Percentiles rank a stretch among this genome's conserved stretches.
Evolutionary conservation across 495 filamentous ascomycete species (phyloP).

Genomic region (Penicillium lividum): DNA sequence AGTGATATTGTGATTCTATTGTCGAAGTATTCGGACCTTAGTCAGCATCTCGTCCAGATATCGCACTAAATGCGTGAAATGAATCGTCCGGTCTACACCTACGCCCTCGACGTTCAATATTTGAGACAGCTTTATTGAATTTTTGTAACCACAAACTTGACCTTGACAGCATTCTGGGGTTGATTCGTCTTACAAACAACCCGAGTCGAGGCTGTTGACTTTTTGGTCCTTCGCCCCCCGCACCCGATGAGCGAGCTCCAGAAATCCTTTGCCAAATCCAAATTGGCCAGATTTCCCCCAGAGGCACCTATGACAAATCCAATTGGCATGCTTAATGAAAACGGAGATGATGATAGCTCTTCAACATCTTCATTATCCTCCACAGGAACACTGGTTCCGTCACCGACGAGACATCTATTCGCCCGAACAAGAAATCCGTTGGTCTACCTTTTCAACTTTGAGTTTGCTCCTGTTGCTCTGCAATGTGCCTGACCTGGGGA

Average conservation of each 20-base stretch:
- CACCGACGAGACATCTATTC: slow-evolving; percentile 71
- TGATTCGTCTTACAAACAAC: not conserved
- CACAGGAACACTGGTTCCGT: slow-evolving; percentile 84
- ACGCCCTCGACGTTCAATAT: not conserved
- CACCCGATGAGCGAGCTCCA: slow-evolving; percentile 80
- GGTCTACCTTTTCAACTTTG: slow-evolving; percentile 20
- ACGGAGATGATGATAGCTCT: slow-evolving; percentile 65
- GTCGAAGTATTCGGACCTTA: no score
- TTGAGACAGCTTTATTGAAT: not conserved
- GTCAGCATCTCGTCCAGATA: no score
- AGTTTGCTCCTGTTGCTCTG: not conserved
- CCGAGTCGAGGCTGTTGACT: not conserved
- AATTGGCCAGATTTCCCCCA: slow-evolving; percentile 64
- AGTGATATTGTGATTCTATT: no score
- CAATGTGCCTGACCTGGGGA: not conserved
- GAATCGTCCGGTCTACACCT: not conserved
- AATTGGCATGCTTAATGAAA: slow-evolving; percentile 25
- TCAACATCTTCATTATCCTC: slow-evolving; percentile 77
- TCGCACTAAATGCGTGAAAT: not conserved
- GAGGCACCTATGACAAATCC: slow-evolving; percentile 50
- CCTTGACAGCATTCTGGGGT: not conserved
- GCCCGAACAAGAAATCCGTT: slow-evolving; percentile 63
- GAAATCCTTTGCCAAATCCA: slow-evolving; percentile 78
- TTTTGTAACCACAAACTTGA: not conserved
- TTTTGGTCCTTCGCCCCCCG: slow-evolving; percentile 8